Percentiles rank a stretch among this genome's conserved stretches.
Evolutionary conservation across 192 early-diverging fungal species (phyloP).

Genomic region (Coemansia sp.): DNA sequence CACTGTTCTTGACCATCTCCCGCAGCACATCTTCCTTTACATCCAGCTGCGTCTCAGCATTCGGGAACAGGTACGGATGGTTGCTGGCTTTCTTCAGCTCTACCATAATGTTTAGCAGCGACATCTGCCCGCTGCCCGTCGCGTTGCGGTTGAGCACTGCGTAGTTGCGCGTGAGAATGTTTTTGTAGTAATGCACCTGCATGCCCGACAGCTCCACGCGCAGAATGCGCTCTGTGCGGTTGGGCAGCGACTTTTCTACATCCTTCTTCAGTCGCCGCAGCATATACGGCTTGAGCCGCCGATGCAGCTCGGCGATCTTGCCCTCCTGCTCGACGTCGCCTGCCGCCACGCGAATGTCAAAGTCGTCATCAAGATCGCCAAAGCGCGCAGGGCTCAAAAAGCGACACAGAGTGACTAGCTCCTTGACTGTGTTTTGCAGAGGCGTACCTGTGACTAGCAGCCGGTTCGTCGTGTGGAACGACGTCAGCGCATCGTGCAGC

Average conservation of each 20-base stretch:
- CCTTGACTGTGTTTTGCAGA: slow-evolving; percentile 96
- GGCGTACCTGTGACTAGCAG: slow-evolving; percentile 98
- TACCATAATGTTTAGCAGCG: slow-evolving; percentile 90
- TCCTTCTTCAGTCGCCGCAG: slow-evolving; percentile 96
- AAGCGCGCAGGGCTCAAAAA: slow-evolving; percentile 95
- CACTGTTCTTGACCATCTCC: slow-evolving; percentile 85
- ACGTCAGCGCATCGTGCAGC: slow-evolving; percentile 86
- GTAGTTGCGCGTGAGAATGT: slow-evolving; percentile 93
- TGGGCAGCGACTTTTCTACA: slow-evolving; percentile 94
- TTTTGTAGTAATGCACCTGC: slow-evolving; percentile 93
- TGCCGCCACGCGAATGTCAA: slow-evolving; percentile 61
- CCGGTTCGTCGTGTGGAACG: slow-evolving; percentile 86
- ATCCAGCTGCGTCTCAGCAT: slow-evolving; percentile 63
- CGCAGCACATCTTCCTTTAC: slow-evolving; percentile 72
- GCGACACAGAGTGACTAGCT: slow-evolving; percentile 83
- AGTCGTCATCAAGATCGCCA: slow-evolving; percentile 75
- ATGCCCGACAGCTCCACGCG: slow-evolving; percentile 88
- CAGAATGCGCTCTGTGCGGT: slow-evolving; percentile 94
- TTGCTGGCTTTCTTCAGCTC: slow-evolving; percentile 97
- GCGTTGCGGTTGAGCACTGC: slow-evolving; percentile 75
- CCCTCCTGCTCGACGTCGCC: slow-evolving; percentile 71
- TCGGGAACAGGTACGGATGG: slow-evolving; percentile 89
- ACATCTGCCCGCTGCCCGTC: slow-evolving; percentile 64
- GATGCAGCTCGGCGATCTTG: slow-evolving; percentile 85
- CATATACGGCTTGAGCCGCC: slow-evolving; percentile 84